Conservation (phyloP, 257 asterid genomes). For the Solanum sejunctum region DNA sequence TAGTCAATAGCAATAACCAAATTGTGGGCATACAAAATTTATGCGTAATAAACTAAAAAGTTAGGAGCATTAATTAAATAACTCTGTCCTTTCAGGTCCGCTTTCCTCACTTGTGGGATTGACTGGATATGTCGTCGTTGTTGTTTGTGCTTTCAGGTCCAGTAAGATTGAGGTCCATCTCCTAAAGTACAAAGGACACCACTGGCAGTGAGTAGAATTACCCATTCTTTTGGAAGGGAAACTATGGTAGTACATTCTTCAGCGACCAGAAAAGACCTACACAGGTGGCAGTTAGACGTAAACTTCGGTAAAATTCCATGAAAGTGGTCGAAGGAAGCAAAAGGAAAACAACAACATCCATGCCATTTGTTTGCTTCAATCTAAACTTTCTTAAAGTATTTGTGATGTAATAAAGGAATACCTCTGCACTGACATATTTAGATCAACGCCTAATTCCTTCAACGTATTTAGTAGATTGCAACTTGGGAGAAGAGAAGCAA, state of each 20-base stretch:
- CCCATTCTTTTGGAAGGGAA: neutral
- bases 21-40: neutral
- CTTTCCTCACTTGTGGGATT: too few species aligned
- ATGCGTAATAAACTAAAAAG: neutral
- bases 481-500: neutral
- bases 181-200: neutral
- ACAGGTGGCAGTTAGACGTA: neutral
- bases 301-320: neutral
- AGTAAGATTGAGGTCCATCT: neutral
- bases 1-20: neutral
- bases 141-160: neutral
- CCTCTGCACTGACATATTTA: neutral
- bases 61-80: neutral
- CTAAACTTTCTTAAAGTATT: neutral
- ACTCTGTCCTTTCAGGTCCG: neutral
- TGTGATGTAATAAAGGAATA: neutral
- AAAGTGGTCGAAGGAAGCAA: neutral
- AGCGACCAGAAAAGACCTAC: neutral
- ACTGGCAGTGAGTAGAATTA: neutral
- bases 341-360: neutral
- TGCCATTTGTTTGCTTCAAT: neutral
- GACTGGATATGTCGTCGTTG: too few species aligned
- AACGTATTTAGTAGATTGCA: neutral
- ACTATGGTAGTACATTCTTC: neutral
- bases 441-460: neutral